Percentiles rank a stretch among this genome's conserved stretches.
Conservation (phyloP, 306 rosid species). For the Cucumis hystrix region DNA sequence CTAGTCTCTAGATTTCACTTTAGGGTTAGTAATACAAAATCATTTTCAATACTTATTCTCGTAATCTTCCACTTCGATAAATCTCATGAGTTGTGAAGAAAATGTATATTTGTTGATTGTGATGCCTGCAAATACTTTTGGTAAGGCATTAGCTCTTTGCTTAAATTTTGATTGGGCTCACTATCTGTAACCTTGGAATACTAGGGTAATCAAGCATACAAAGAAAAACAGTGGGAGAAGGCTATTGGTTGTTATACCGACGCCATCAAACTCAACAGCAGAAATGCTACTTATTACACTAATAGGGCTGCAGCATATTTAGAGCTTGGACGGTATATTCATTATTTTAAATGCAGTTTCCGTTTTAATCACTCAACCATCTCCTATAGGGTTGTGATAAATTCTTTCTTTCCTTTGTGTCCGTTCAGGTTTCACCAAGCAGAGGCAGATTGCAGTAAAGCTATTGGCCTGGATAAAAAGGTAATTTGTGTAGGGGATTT, state of each 20-base stretch:
- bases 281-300: constrained; percentile 77
- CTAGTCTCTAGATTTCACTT: neutral
- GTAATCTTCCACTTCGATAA: neutral
- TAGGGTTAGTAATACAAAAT: neutral
- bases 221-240: constrained; percentile 84
- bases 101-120: neutral
- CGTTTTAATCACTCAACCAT: neutral
- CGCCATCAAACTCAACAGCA: constrained; percentile 73
- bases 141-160: neutral
- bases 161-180: neutral
- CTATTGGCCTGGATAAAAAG: constrained; percentile 82
- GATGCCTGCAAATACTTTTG: neutral
- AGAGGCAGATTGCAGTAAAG: constrained; percentile 74
- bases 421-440: constrained; percentile 62
- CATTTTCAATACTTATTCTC: neutral
- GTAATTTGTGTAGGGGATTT: constrained; percentile 18
- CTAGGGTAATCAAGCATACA: constrained; percentile 91
- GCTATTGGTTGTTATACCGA: constrained; percentile 80
- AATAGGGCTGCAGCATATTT: constrained; percentile 91
- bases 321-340: constrained; percentile 59
- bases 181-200: neutral
- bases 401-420: constrained; percentile 9
- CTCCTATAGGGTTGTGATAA: constrained; percentile 16
- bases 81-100: neutral
- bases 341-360: neutral